Evolutionary conservation across 192 early-diverging fungal species (phyloP), one percentile per base, ranked within the genome.

Genomic region (Entomortierella parvispora): DNA sequence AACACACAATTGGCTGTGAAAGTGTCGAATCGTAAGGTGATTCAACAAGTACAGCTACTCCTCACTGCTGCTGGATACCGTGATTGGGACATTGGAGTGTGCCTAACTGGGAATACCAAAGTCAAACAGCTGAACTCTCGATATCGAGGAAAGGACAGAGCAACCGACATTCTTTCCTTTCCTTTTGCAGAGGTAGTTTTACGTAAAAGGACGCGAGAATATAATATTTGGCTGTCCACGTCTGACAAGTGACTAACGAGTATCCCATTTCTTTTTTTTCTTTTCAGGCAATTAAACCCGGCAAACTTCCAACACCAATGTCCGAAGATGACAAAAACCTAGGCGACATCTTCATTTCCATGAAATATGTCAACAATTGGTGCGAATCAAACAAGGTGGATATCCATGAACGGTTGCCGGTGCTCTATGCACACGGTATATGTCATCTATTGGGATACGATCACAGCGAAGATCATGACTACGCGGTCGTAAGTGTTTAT

Each of bases 391-490:
- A 89, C 52, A 75, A 80, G n/a, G 82, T 87, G 22, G 51, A 53
- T 31, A 47, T 90, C 20, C 40, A 79, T 32, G 67, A 65, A 1
- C 83, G 88, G 25, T 51, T 91, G n/a, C 86, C 86, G 0, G 71
- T 85, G 5, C 80, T 91, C 20, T 82, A 86, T 49, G 81, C 84
- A 0, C 90, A 91, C 62, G 90, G 90, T 0, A 87, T 91, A 11
- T 90, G 87, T 49, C 90, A 91, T 69, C 68, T 91, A 28, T 71
- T 91, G 37, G 90, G 90, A 11, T 90, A 89, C 53, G 88, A 91
- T 66, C 90, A 91, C 55, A 81, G 88, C 43, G 29, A 55, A 2
- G 83, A 89, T 33, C 29, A 62, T 0, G 86, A 86, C 31, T 90
- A 80, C 59, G 29, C 23, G 11, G 25, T 58, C 57, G 82, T 79